phyloP scores from a whole-genome alignment of 2,329 filamentous ascomycete species.

The Leptographium galeiforme region DNA sequence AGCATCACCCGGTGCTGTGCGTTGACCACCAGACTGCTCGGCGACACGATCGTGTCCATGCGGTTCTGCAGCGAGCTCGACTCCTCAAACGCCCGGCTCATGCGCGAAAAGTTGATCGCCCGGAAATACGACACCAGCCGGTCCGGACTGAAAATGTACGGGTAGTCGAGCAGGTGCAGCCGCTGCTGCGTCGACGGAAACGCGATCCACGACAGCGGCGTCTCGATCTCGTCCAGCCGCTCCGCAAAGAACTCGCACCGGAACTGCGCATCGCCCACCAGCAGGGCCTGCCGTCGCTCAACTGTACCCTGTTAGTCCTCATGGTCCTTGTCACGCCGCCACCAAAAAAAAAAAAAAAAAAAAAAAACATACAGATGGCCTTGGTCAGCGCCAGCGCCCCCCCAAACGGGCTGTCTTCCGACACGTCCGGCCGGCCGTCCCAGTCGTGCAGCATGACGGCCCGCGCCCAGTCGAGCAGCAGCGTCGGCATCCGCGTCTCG shows the following conservation, averaged over 20 bases:
- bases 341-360: slow-evolving; percentile 18
- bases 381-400: slow-evolving; percentile 64
- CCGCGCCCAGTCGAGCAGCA: slow-evolving; percentile 58
- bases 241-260: slow-evolving; percentile 64
- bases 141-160: slow-evolving; percentile 63
- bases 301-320: slow-evolving; percentile 27
- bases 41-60: slow-evolving; percentile 41
- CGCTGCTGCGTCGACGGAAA: slow-evolving; percentile 47
- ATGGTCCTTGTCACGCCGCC: slow-evolving; percentile 1
- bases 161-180: slow-evolving; percentile 65
- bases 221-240: slow-evolving; percentile 58
- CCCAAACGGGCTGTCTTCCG: slow-evolving; percentile 57
- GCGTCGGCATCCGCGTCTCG: slow-evolving; percentile 41
- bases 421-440: slow-evolving; percentile 61
- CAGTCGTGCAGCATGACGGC: slow-evolving; percentile 67
- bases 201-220: slow-evolving; percentile 59
- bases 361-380: slow-evolving; percentile 49
- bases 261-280: slow-evolving; percentile 57
- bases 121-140: slow-evolving; percentile 74
- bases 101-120: slow-evolving; percentile 72
- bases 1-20: slow-evolving; percentile 47
- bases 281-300: slow-evolving; percentile 46
- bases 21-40: slow-evolving; percentile 41
- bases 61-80: slow-evolving; percentile 44
- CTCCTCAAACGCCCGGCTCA: slow-evolving; percentile 68